Evolutionary conservation across 2,329 filamentous ascomycete genomes (phyloP).

Genomic region (Ceratocystis alfenasii): DNA sequence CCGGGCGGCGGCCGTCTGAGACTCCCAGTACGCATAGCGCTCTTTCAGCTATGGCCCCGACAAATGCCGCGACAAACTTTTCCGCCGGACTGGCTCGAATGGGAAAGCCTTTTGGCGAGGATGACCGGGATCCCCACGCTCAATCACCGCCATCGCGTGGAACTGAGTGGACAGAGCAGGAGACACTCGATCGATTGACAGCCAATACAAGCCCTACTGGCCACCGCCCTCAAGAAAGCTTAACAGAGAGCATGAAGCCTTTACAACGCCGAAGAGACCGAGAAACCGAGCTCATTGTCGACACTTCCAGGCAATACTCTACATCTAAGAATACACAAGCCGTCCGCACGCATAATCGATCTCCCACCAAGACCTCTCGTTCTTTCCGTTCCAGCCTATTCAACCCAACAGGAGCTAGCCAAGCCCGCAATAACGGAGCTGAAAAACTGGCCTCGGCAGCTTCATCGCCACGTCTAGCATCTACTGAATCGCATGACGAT

Average conservation of each 20-base stretch:
- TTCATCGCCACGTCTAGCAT: conserved; percentile 40
- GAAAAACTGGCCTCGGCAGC: conserved; percentile 75
- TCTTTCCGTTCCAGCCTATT: conserved; percentile 70
- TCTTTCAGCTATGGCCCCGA: conserved; percentile 2
- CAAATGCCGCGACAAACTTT: conserved; percentile 17
- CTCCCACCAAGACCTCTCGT: conserved; percentile 57
- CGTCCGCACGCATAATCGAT: conserved; percentile 32
- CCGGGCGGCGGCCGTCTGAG: conserved; percentile 13
- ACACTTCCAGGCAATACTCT: conserved; percentile 49
- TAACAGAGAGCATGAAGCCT: conserved; percentile 68
- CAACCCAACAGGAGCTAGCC: conserved; percentile 39
- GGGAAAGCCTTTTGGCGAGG: conserved; percentile 27
- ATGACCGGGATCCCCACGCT: conserved; percentile 42
- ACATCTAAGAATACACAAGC: conserved; percentile 25
- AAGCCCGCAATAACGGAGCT: conserved; percentile 50
- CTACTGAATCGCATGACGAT: conserved; percentile 41
- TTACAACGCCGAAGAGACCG: conserved; percentile 39
- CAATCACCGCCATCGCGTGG: conserved; percentile 55
- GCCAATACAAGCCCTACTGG: conserved; percentile 63
- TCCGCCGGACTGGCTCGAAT: conserved; percentile 18
- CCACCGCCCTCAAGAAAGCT: conserved; percentile 46
- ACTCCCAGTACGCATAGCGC: conserved; percentile 19
- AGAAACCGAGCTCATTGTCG: conserved; percentile 40
- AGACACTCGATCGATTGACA: conserved; percentile 56
- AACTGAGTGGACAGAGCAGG: conserved; percentile 67